phyloP scores from a whole-genome alignment of 768 basidiomycete species.

The Panellus pusillus region DNA sequence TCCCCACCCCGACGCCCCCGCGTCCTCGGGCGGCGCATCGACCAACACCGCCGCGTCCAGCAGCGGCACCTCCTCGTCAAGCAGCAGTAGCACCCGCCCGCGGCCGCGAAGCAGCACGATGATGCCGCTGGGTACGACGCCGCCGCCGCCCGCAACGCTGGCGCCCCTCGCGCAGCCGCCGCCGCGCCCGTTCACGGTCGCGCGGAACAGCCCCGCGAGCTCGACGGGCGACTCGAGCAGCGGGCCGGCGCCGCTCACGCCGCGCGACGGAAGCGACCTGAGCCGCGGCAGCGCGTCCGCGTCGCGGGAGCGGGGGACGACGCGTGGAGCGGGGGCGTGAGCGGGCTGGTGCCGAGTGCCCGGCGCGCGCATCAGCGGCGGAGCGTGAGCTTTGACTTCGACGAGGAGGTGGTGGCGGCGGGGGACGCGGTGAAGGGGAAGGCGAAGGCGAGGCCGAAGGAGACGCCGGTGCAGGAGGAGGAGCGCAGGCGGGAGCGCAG shows the following conservation, averaged over 20 bases:
- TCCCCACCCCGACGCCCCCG: conserved; percentile 31
- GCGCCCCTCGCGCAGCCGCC: not conserved
- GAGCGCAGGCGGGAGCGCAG: conserved; percentile 69
- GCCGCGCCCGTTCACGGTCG: conserved; percentile 24
- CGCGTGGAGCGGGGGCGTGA: conserved; percentile 35
- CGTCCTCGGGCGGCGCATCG: no score
- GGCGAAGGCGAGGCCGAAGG: conserved; percentile 22
- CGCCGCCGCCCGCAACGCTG: no score
- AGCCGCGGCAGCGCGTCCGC: conserved; percentile 22
- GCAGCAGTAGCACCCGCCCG: conserved; percentile 15
- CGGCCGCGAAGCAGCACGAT: conserved; percentile 42
- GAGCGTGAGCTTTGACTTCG: conserved; percentile 77
- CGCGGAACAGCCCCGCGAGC: conserved; percentile 74
- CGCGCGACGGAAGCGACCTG: conserved; percentile 74
- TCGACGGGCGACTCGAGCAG: conserved; percentile 86
- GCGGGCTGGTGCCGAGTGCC: conserved; percentile 29
- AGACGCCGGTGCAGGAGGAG: conserved; percentile 45
- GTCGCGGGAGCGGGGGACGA: conserved; percentile 18
- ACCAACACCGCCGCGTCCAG: conserved; percentile 5
- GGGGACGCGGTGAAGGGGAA: conserved; percentile 28
- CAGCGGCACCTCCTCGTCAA: not conserved
- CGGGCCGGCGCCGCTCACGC: conserved; percentile 73
- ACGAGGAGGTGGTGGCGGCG: conserved; percentile 40
- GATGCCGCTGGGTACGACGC: conserved; percentile 30
- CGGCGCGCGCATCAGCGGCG: conserved; percentile 45